These are phyloP conservation scores for Podospora comata DNA, from an alignment of 495 filamentous ascomycete genomes.

Conservation along the genomic window DNA sequence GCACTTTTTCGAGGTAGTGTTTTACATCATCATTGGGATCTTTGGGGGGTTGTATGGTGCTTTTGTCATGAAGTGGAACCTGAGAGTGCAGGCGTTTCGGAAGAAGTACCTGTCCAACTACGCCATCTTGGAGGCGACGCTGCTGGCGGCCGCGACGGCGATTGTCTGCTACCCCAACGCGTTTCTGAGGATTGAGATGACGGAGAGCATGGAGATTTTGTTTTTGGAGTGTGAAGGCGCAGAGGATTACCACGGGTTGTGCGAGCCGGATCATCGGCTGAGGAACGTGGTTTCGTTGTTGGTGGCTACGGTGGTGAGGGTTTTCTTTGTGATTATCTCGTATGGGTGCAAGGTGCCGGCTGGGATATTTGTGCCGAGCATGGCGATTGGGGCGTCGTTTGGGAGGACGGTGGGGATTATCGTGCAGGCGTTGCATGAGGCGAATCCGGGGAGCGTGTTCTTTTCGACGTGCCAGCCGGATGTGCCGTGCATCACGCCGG, in stretches of 20 bases:
- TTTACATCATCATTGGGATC: conserved; percentile 85
- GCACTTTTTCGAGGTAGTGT: conserved; percentile 96
- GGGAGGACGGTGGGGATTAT: conserved; percentile 91
- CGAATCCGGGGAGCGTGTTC: conserved; percentile 74
- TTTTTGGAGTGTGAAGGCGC: conserved; percentile 93
- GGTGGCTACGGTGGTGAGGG: conserved; percentile 75
- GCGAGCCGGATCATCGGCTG: conserved; percentile 75
- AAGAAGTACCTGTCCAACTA: conserved; percentile 89
- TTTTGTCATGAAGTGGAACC: conserved; percentile 98
- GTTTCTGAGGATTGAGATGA: conserved; percentile 97
- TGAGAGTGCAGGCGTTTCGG: conserved; percentile 84
- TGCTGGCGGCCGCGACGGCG: conserved; percentile 79
- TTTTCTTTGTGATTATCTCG: conserved; percentile 88
- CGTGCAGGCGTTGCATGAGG: conserved; percentile 84
- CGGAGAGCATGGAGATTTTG: conserved; percentile 96
- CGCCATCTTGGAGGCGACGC: conserved; percentile 81
- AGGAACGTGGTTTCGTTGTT: conserved; percentile 74
- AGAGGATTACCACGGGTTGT: conserved; percentile 88
- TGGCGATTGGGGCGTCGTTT: conserved; percentile 95
- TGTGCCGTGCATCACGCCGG: conserved; percentile 93
- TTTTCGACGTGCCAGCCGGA: conserved; percentile 87
- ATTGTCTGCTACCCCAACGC: conserved; percentile 94
- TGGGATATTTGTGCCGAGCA: conserved; percentile 95
- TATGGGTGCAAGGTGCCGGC: conserved; percentile 98
- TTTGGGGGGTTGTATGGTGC: conserved; percentile 96